A percentile compares a stretch with the other conserved stretches of the same genome.
Conservation (phyloP, 2,329 filamentous ascomycete species). For the Colletotrichum simmondsii region DNA sequence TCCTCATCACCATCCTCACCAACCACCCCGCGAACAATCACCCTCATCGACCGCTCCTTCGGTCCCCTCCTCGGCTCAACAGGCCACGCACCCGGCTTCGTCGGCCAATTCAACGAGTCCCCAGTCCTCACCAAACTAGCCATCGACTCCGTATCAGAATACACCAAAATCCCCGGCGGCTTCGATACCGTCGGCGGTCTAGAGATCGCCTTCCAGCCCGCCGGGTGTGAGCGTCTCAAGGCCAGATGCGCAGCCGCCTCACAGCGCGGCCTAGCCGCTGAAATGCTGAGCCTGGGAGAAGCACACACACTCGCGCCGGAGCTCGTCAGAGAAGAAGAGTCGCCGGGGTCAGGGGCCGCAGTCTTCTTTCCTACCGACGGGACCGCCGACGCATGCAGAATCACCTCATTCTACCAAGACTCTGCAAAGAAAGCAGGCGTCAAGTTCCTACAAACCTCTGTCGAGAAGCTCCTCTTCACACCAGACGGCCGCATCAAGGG, state of each 20-base stretch:
- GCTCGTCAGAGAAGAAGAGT: not conserved
- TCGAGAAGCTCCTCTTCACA: not conserved
- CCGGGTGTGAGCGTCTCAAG: not conserved
- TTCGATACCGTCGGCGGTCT: constrained; percentile 17
- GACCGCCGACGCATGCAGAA: constrained; percentile 6
- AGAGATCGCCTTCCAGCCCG: constrained; percentile 1
- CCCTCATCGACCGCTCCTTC: constrained; percentile 16
- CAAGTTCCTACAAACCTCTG: not conserved
- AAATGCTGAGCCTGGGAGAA: constrained; percentile 1
- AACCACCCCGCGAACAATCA: not conserved
- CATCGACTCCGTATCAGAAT: constrained; percentile 8
- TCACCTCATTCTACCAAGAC: constrained; percentile 18
- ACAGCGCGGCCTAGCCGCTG: not conserved
- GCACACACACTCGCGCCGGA: constrained; percentile 12
- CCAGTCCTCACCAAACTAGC: constrained; percentile 19
- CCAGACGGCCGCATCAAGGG: not conserved
- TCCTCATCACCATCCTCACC: constrained; percentile 18
- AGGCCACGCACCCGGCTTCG: constrained; percentile 20
- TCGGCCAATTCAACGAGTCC: constrained; percentile 25
- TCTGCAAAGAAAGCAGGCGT: not conserved
- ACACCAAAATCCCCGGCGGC: constrained; percentile 12
- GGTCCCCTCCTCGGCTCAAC: constrained; percentile 15
- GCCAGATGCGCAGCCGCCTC: not conserved
- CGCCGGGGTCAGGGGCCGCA: not conserved
- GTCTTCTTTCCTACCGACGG: constrained; percentile 13